Evolutionary conservation across 257 asterid species (phyloP).

Genomic region (Fraxinus pennsylvanica): DNA sequence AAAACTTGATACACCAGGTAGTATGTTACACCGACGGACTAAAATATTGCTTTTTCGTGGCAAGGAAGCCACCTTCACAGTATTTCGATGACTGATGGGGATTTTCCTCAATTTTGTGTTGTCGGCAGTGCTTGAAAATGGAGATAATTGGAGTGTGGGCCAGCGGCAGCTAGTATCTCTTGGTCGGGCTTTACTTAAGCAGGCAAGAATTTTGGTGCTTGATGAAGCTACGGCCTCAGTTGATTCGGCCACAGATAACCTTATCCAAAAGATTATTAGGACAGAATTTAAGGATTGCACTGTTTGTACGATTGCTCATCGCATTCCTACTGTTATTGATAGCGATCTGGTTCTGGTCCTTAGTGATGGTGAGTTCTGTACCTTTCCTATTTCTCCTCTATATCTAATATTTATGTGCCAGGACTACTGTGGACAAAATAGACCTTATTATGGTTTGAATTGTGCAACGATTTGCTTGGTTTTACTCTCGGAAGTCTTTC

Average conservation of each 20-base stretch:
- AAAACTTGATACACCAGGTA: conserved; percentile 86
- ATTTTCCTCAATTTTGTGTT: conserved; percentile 1
- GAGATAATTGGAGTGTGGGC: conserved; percentile 98
- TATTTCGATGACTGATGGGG: background rate
- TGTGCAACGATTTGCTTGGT: conserved; percentile 7
- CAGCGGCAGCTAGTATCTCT: conserved; percentile 92
- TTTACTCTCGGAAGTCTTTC: background rate
- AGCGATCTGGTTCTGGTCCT: conserved; percentile 96
- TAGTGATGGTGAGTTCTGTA: conserved; percentile 68
- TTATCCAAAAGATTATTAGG: conserved; percentile 89
- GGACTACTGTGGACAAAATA: background rate
- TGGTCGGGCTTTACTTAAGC: conserved; percentile 92
- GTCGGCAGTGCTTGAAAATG: conserved; percentile 70
- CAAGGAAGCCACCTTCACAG: background rate
- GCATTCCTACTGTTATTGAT: conserved; percentile 95
- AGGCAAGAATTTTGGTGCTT: conserved; percentile 85
- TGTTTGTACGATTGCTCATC: conserved; percentile 95
- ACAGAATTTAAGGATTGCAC: conserved; percentile 86
- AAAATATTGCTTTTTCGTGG: background rate
- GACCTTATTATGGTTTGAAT: background rate
- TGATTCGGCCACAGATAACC: conserved; percentile 96
- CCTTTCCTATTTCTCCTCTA: conserved; percentile 11
- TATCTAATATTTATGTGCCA: background rate
- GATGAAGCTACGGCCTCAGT: conserved; percentile 99
- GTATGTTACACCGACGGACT: conserved; percentile 13